Base-by-base conservation (phyloP, 1,284 basidiomycete species). In the Puccinia hordei region DNA sequence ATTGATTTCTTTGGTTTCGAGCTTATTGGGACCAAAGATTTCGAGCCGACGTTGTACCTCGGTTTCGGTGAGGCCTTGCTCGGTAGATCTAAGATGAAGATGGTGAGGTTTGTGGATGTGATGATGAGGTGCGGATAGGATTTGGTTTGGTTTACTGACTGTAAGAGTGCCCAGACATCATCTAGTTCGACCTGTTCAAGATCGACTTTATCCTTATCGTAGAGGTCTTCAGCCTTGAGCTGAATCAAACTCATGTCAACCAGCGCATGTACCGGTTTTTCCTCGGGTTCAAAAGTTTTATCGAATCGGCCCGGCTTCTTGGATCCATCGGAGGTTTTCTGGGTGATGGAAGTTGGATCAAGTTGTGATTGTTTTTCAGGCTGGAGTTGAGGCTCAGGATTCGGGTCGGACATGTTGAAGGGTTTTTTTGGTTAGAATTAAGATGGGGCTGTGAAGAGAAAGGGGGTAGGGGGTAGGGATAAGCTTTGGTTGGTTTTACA, bases 181-280 rank as follows among this genome's bases (percentile, higher is more conserved):
- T 96, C 95, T 86, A 98, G 92, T 84, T 94, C 92, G 85, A 98
- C 92, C 71, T 94, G 95, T 89, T 98, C 95, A 81, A 98, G 90
- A 87, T 98, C 95, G 87, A 98, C 95, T 89, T 98, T 98, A 88
- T 98, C 94, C 88, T 95, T 96, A 88, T 96, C 93, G 87, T 96
- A 97, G 24, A 98, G 88, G 87, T 98, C 94, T 87, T 95, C 94
- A 17, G 93, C 93, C 86, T 91, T 94, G 84, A 96, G 89, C 87
- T 94, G 92, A 83, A 95, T 94, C 68, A 84, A 85, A 82, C 83
- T 84, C 86, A 86, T 86, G 83, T 86, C 86, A 68, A 86, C 86
- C 73, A 86, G 83, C 55, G 84, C 85, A 81, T 85, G 19, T 0
- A 41, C 46, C 0, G 77, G 53, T n/a, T n/a, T 27, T 13, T 46